Percentiles rank a stretch among this genome's conserved stretches.
phyloP scores from a whole-genome alignment of 176 grass and related monocot genomes.

The Poa pratensis region DNA sequence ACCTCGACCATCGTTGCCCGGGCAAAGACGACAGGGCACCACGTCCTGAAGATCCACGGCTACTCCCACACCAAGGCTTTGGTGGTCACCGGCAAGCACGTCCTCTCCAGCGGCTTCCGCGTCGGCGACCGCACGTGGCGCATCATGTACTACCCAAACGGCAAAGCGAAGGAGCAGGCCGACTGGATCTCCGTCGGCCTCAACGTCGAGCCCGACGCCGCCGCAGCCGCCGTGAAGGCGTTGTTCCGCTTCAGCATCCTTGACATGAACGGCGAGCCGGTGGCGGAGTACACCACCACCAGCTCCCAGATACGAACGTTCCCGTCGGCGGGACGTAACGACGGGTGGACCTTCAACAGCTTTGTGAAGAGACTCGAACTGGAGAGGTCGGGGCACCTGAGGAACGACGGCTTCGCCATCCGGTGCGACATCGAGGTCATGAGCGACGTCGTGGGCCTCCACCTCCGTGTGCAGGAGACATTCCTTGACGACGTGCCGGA shows the following conservation, averaged over 20 bases:
- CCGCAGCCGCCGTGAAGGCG: not conserved
- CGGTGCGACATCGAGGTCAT: slow-evolving; percentile 2
- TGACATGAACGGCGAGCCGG: not conserved
- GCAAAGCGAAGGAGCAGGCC: not conserved
- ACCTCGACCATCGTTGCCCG: slow-evolving; percentile 11
- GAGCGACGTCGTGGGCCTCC: not conserved
- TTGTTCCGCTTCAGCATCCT: not conserved
- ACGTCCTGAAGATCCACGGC: slow-evolving; percentile 5
- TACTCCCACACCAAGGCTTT: not conserved
- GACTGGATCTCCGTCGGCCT: slow-evolving; percentile 4
- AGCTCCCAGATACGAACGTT: not conserved
- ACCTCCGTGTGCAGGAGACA: not conserved
- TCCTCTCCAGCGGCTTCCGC: not conserved
- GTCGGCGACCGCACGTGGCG: not conserved
- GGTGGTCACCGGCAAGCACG: not conserved
- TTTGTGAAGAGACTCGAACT: not conserved
- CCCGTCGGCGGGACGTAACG: not conserved
- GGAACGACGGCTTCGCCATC: slow-evolving; percentile 2
- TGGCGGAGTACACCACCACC: not conserved
- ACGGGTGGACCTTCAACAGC: not conserved
- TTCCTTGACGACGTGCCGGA: not conserved
- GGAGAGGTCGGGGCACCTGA: slow-evolving; percentile 3
- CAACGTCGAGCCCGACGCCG: too few relatives aligned
- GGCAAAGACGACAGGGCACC: not conserved
- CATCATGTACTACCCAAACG: slow-evolving; percentile 11